phyloP scores from a whole-genome alignment of 2,329 filamentous ascomycete genomes.

The Diaporthe eres region DNA sequence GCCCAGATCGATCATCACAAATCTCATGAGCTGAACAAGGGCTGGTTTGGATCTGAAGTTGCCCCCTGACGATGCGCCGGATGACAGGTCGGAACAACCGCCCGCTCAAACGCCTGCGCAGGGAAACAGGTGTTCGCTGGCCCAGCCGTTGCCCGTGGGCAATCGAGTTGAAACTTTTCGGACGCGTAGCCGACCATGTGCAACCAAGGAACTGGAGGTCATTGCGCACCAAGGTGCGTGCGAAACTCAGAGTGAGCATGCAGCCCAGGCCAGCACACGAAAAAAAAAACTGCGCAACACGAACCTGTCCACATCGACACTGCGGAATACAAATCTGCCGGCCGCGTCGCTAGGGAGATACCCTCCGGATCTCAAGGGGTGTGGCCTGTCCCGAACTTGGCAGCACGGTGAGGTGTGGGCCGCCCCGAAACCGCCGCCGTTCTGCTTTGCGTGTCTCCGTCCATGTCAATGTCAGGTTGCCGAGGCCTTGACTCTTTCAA shows the following conservation, averaged over 20 bases:
- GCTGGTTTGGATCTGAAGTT: constrained; percentile 16
- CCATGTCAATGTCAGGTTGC: constrained; percentile 11
- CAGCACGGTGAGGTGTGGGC: background rate
- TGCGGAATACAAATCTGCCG: background rate
- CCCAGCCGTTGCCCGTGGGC: constrained; percentile 19
- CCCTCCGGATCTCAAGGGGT: constrained; percentile 9
- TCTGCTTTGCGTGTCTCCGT: constrained; percentile 16
- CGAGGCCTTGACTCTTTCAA: constrained; percentile 13
- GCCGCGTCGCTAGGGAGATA: background rate
- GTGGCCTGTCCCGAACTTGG: constrained; percentile 20
- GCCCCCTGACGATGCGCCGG: constrained; percentile 20
- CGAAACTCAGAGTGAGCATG: background rate
- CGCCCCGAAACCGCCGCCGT: constrained; percentile 31
- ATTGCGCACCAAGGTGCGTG: background rate
- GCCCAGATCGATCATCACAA: constrained; percentile 26
- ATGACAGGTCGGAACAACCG: constrained; percentile 28
- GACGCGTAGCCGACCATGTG: background rate
- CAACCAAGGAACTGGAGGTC: constrained; percentile 11
- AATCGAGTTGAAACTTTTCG: constrained; percentile 14
- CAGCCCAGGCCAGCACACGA: background rate
- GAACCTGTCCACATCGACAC: background rate
- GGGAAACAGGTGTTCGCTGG: constrained; percentile 18
- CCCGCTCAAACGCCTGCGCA: constrained; percentile 5
- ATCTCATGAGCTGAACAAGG: constrained; percentile 10
- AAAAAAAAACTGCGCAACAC: background rate